These are phyloP conservation scores for Lolium multiflorum DNA, from an alignment of 176 grass and related monocot species.

Conservation along the genomic window DNA sequence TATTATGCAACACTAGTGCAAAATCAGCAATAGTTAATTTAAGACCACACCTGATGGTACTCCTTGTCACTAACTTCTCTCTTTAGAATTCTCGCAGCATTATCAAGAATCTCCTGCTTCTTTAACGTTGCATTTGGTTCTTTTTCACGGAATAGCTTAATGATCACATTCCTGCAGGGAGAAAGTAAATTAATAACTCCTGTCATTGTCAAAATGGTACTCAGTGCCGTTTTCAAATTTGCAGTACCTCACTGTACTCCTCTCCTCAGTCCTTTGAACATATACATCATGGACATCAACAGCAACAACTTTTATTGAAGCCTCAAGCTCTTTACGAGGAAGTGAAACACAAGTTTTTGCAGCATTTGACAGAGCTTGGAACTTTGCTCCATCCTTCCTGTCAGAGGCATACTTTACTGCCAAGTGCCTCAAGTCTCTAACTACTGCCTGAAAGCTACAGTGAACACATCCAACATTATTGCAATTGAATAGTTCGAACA, in stretches of 20 bases:
- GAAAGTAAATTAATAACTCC: constrained; percentile 6
- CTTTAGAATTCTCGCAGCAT: constrained; percentile 4
- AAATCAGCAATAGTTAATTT: not conserved
- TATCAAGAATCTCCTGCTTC: constrained; percentile 59
- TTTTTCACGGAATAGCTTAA: constrained; percentile 51
- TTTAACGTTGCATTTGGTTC: constrained; percentile 48
- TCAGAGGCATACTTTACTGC: constrained; percentile 58
- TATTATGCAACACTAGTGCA: constrained; percentile 29
- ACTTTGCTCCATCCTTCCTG: constrained; percentile 60
- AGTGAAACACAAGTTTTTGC: constrained; percentile 53
- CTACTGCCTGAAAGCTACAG: constrained; percentile 61
- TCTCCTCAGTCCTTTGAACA: constrained; percentile 45
- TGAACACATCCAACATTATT: constrained; percentile 30
- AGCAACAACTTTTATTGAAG: constrained; percentile 38
- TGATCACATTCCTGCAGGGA: constrained; percentile 50
- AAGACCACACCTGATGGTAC: constrained; percentile 62
- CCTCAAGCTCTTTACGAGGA: constrained; percentile 44
- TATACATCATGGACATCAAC: constrained; percentile 59
- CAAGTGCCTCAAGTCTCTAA: constrained; percentile 63
- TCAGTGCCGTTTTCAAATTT: constrained; percentile 11
- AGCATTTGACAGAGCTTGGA: constrained; percentile 58
- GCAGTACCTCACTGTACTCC: constrained; percentile 39
- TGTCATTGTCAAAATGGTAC: constrained; percentile 26
- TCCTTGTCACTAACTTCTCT: constrained; percentile 59
- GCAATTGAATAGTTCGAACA: not conserved